A percentile compares a stretch with the other conserved stretches of the same genome.
phyloP scores from a whole-genome alignment of 768 basidiomycete genomes.

The Candolleomyces efflorescens region DNA sequence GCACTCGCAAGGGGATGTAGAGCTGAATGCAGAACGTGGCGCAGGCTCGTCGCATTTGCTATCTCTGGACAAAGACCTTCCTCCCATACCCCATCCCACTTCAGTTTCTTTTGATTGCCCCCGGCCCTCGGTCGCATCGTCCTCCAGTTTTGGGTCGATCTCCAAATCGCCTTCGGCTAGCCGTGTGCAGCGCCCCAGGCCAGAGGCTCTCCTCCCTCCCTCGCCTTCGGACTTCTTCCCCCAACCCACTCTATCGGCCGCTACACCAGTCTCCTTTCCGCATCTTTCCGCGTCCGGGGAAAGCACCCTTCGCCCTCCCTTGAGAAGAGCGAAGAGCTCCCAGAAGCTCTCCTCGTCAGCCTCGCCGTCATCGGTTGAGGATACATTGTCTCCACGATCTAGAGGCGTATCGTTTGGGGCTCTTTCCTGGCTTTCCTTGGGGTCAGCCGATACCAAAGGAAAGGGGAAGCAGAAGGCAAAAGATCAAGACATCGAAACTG shows the following conservation, averaged over 20 bases:
- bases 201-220: too few species aligned
- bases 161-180: background rate
- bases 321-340: conserved; percentile 54
- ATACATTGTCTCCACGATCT: conserved; percentile 27
- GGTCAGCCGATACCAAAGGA: conserved; percentile 35
- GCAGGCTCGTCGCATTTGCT: conserved; percentile 4
- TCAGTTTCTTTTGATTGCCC: conserved; percentile 8
- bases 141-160: background rate
- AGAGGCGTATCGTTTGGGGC: conserved; percentile 60
- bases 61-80: conserved; percentile 17
- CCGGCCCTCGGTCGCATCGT: conserved; percentile 14
- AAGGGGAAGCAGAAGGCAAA: conserved; percentile 39
- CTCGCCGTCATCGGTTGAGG: conserved; percentile 11
- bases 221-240: background rate
- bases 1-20: background rate
- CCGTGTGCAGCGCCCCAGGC: background rate
- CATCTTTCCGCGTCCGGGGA: conserved; percentile 11
- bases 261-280: conserved; percentile 18
- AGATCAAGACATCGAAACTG: conserved; percentile 5
- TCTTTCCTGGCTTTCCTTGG: conserved; percentile 32
- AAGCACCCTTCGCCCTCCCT: conserved; percentile 12
- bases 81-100: conserved; percentile 15
- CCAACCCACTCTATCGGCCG: background rate
- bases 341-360: conserved; percentile 22
- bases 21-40: background rate